Conservation (phyloP, 352 stramenopile genomes). For the Globisporangium nagaii region DNA sequence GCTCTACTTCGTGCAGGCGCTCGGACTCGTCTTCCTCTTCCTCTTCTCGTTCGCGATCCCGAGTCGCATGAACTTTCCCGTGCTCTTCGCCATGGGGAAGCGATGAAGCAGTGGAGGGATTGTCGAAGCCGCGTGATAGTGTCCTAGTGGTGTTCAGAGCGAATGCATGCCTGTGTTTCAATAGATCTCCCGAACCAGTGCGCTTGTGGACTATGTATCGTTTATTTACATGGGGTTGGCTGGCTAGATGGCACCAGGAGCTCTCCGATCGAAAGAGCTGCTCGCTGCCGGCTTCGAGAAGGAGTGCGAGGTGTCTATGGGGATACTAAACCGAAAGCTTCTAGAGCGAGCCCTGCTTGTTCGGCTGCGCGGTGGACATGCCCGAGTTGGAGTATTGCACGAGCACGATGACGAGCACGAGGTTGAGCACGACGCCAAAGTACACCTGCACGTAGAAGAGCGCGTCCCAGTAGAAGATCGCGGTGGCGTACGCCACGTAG, state of each 20-base stretch:
- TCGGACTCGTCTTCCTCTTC: conserved; percentile 63
- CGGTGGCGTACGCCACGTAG: conserved; percentile 63
- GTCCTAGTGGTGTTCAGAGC: neutral
- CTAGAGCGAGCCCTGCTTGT: conserved; percentile 31
- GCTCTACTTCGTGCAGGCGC: conserved; percentile 67
- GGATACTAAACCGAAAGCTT: neutral
- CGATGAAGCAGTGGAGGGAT: conserved; percentile 28
- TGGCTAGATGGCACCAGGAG: neutral
- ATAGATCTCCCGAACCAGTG: neutral
- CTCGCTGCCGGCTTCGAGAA: too few species aligned
- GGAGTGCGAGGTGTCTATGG: too few species aligned
- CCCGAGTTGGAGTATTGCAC: conserved; percentile 59
- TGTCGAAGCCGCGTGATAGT: too few species aligned
- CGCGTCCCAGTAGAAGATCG: conserved; percentile 69
- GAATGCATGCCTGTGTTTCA: neutral
- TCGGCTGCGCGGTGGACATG: conserved; percentile 46
- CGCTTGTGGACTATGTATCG: neutral
- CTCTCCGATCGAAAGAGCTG: too few species aligned
- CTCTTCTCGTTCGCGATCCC: conserved; percentile 76
- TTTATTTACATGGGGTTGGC: conserved; percentile 12
- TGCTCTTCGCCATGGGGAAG: conserved; percentile 78
- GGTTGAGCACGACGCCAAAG: conserved; percentile 61
- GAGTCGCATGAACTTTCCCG: conserved; percentile 75
- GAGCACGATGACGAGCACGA: conserved; percentile 43
- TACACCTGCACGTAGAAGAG: conserved; percentile 79